Base-by-base conservation (phyloP, 2,329 filamentous ascomycete species). In the Verticillium isaacii region DNA sequence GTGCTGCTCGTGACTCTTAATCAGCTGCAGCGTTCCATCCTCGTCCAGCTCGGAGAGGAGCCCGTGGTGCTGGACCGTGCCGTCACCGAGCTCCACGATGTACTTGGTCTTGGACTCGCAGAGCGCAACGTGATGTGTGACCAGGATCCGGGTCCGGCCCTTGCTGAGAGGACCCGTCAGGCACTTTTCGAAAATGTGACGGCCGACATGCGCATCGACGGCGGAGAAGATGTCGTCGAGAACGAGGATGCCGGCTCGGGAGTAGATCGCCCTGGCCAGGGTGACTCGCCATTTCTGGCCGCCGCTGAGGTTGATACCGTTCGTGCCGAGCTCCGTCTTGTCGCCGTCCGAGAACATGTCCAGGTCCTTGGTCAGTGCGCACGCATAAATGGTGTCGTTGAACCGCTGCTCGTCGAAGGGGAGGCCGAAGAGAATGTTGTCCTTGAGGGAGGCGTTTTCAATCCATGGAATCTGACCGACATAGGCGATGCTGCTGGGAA, bases 221-320 rank as follows among this genome's bases (percentile, higher is more conserved):
- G 91, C 88, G 70, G 89, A 92, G 72, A 96, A 93, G 50, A 94
- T 91, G 69, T 96, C 92, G 71, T 96, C 92, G 68, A 95, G 80
- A 19, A 95, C 78, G 5, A 96, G 78, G 64, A 93, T 88, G 0
- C 89, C 88, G 1, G 90, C 90, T 15, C 91, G 82, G 2, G 90
- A 93, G 73, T 95, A 95, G 19, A 95, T 79, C 1, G 91, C 91
- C 56, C 92, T 82, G 2, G 91, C 92, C 67, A 96, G 86, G 0
- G 90, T 91, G 36, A 95, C 83, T 59, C 92, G 85, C 89, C 91
- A 93, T 69, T 91, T 87, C 73, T 96, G 92, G 0, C 92, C 92
- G 65, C 92, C 92, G 64, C 89, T 92, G 7, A 96, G 78, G 67
- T 94, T 93, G 67, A 95, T 91, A 7, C 92, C 92, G 64, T 94